phyloP scores from a whole-genome alignment of 1,284 basidiomycete species.

The Marasmius fiardii region DNA sequence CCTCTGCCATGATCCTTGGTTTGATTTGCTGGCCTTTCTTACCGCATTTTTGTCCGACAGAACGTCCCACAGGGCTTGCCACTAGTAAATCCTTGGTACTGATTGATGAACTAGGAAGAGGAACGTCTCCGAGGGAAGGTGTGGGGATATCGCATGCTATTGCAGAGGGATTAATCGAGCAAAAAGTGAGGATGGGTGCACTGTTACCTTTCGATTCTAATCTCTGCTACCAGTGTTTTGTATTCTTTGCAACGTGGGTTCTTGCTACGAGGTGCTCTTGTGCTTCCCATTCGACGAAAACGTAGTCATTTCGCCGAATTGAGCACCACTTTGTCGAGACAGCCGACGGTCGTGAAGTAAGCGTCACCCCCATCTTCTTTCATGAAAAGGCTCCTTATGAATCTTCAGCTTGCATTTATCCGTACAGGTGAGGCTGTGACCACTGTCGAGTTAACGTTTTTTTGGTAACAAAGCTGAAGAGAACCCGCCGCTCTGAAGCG shows the following conservation, averaged over 20 bases:
- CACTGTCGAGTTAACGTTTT: background rate
- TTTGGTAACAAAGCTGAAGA: constrained; percentile 31
- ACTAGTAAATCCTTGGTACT: constrained; percentile 73
- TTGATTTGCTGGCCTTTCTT: background rate
- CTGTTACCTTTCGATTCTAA: background rate
- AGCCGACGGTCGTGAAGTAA: constrained; percentile 74
- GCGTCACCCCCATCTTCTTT: constrained; percentile 26
- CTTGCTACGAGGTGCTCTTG: background rate
- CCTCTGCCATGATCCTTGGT: constrained; percentile 86
- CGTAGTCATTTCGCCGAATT: constrained; percentile 74
- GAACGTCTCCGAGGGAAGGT: constrained; percentile 85
- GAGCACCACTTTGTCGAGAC: constrained; percentile 63
- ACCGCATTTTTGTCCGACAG: background rate
- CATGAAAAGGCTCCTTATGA: constrained; percentile 14
- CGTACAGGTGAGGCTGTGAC: constrained; percentile 56
- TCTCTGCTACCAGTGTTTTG: constrained; percentile 56
- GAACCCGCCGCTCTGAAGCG: constrained; percentile 45
- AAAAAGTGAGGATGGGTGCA: constrained; percentile 48
- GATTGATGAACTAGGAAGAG: constrained; percentile 89
- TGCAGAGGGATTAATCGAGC: constrained; percentile 78
- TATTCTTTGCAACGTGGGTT: constrained; percentile 86
- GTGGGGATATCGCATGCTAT: constrained; percentile 91
- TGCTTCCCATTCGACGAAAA: background rate
- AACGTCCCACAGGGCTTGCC: constrained; percentile 56
- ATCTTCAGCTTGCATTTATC: constrained; percentile 73